Evolutionary conservation across 331 rosid species (phyloP).

Genomic region (Malus hybrid): DNA sequence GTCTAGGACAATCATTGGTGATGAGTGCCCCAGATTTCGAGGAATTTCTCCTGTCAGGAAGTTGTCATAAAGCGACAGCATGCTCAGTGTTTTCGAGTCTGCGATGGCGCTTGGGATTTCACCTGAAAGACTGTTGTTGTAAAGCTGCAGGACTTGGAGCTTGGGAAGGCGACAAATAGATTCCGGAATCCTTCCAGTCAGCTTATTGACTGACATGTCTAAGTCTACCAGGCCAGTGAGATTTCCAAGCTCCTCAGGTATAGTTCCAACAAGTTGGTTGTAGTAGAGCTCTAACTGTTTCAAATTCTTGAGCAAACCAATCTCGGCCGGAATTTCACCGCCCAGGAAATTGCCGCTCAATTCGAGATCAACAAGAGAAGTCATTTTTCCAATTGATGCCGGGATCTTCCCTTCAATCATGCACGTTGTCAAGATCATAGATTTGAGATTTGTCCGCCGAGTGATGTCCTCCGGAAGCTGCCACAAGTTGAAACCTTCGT

Average conservation of each 20-base stretch:
- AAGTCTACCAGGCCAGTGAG: constrained; percentile 62
- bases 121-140: constrained; percentile 78
- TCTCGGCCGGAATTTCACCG: constrained; percentile 62
- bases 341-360: constrained; percentile 61
- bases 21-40: constrained; percentile 49
- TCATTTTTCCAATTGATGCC: constrained; percentile 58
- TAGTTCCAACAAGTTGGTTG: constrained; percentile 52
- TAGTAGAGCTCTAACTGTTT: constrained; percentile 77
- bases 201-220: constrained; percentile 82
- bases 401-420: constrained; percentile 65
- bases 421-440: constrained; percentile 62
- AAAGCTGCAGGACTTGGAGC: constrained; percentile 71
- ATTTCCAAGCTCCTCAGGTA: constrained; percentile 78
- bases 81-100: constrained; percentile 52
- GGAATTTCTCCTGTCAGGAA: constrained; percentile 61
- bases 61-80: constrained; percentile 75
- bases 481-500: constrained; percentile 48
- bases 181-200: constrained; percentile 62
- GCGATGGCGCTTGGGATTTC: constrained; percentile 61
- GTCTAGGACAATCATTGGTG: constrained; percentile 62
- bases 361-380: constrained; percentile 75
- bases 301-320: constrained; percentile 58
- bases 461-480: constrained; percentile 48
- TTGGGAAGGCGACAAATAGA: constrained; percentile 67
- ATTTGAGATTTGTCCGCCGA: constrained; percentile 37